Evolutionary conservation across 306 rosid species (phyloP).

Genomic region (Ormosia emarginata): DNA sequence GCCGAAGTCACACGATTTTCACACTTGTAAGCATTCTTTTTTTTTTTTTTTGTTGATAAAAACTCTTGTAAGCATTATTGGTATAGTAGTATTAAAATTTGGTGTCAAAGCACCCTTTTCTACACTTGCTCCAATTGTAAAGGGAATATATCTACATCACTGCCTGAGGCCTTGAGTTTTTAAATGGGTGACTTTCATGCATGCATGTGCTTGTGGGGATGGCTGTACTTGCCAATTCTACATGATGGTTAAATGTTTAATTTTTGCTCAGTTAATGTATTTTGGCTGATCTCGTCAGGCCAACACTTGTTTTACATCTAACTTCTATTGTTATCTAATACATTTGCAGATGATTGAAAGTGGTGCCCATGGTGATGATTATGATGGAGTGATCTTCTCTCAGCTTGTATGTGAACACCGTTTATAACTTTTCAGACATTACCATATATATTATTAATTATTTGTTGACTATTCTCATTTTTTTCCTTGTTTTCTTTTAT

Average conservation of each 20-base stretch:
- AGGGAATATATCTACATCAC: background rate
- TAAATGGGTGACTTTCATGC: slow-evolving; percentile 7
- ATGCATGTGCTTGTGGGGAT: background rate
- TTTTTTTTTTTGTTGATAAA: too few relatives aligned
- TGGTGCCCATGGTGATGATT: slow-evolving; percentile 91
- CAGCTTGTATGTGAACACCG: slow-evolving; percentile 73
- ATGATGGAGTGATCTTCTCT: slow-evolving; percentile 98
- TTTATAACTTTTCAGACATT: slow-evolving; percentile 15
- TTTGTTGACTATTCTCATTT: background rate
- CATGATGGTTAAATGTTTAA: background rate
- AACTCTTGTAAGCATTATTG: slow-evolving; percentile 55
- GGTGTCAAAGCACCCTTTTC: background rate
- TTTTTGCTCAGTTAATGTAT: background rate
- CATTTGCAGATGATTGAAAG: slow-evolving; percentile 97
- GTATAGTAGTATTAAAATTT: slow-evolving; percentile 2
- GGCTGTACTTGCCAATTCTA: background rate
- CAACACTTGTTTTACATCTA: background rate
- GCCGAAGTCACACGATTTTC: slow-evolving; percentile 98
- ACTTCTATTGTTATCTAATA: slow-evolving; percentile 5
- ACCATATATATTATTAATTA: slow-evolving; percentile 8
- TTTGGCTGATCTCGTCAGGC: background rate
- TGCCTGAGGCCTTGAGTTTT: slow-evolving; percentile 18
- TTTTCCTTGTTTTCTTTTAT: slow-evolving; percentile 10
- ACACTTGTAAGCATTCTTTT: slow-evolving; percentile 68
- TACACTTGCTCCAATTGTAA: background rate